Percentiles rank a stretch among this genome's conserved stretches.
Evolutionary conservation across 805 yeast genomes (phyloP).

Genomic region (Metschnikowia kunwiensis): DNA sequence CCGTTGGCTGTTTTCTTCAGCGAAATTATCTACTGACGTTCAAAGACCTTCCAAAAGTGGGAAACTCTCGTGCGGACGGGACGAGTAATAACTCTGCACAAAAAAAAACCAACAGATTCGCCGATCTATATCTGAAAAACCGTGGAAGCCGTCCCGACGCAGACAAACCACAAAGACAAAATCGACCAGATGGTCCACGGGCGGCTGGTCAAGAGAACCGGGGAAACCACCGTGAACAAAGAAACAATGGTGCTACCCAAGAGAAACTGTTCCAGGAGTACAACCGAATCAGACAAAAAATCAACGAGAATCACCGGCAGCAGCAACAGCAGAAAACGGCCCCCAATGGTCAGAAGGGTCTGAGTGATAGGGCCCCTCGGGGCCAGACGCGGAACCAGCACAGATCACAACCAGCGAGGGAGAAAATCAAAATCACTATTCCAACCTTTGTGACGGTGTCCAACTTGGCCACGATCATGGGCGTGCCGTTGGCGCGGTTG

Average conservation of each 20-base stretch:
- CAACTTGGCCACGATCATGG: slow-evolving; percentile 69
- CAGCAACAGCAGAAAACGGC: slow-evolving; percentile 10
- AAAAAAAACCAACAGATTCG: slow-evolving; percentile 33
- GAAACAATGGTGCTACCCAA: background rate
- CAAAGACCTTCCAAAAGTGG: slow-evolving; percentile 29
- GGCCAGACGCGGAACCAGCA: slow-evolving; percentile 3
- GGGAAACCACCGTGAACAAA: background rate
- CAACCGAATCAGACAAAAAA: slow-evolving; percentile 18
- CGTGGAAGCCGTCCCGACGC: background rate
- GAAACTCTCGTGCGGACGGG: slow-evolving; percentile 18
- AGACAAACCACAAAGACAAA: background rate
- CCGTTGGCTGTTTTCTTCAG: background rate
- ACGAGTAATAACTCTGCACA: background rate
- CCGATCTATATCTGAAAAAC: slow-evolving; percentile 22
- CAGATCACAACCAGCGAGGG: slow-evolving; percentile 6
- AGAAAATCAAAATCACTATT: slow-evolving; percentile 39
- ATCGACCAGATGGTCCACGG: background rate
- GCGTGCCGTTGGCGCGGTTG: slow-evolving; percentile 60
- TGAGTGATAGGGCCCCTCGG: slow-evolving; percentile 1
- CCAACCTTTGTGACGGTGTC: slow-evolving; percentile 81
- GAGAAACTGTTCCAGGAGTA: slow-evolving; percentile 15
- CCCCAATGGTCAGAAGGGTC: background rate
- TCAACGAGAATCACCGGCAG: slow-evolving; percentile 19
- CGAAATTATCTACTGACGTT: slow-evolving; percentile 16
- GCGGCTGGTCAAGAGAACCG: background rate